phyloP scores from a whole-genome alignment of 305 asterid species.

The Fraxinus velutina region DNA sequence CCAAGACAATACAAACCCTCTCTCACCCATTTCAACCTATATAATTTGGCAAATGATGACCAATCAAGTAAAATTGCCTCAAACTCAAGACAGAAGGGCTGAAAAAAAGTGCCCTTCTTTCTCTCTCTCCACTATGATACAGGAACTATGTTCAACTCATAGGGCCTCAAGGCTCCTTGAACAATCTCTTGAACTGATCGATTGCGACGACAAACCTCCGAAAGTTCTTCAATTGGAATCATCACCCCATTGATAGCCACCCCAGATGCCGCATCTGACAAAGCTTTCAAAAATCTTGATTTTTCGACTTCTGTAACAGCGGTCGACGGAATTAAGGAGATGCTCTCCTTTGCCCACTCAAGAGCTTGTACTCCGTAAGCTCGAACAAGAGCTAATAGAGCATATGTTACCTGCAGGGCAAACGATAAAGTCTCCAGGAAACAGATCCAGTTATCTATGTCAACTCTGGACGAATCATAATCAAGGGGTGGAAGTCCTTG shows the following conservation, averaged over 20 bases:
- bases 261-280: conserved; percentile 60
- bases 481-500: conserved; percentile 9
- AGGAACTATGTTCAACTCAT: conserved; percentile 46
- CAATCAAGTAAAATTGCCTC: conserved; percentile 42
- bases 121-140: conserved; percentile 50
- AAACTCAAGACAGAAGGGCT: conserved; percentile 41
- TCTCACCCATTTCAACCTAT: conserved; percentile 34
- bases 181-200: conserved; percentile 80
- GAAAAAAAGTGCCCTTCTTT: conserved; percentile 53
- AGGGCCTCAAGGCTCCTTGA: conserved; percentile 83
- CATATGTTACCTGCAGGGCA: conserved; percentile 62
- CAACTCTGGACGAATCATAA: background rate
- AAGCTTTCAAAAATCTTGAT: conserved; percentile 62
- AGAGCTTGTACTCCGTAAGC: conserved; percentile 69
- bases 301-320: conserved; percentile 69
- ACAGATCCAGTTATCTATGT: background rate
- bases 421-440: conserved; percentile 17
- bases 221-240: conserved; percentile 63
- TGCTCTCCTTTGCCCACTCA: conserved; percentile 79
- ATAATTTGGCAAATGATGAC: conserved; percentile 33
- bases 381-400: conserved; percentile 67
- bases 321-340: conserved; percentile 74
- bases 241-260: conserved; percentile 50
- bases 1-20: conserved; percentile 29
- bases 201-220: conserved; percentile 75